Base-by-base conservation (phyloP, 352 stramenopile genomes). In the Pythium myriotylum region DNA sequence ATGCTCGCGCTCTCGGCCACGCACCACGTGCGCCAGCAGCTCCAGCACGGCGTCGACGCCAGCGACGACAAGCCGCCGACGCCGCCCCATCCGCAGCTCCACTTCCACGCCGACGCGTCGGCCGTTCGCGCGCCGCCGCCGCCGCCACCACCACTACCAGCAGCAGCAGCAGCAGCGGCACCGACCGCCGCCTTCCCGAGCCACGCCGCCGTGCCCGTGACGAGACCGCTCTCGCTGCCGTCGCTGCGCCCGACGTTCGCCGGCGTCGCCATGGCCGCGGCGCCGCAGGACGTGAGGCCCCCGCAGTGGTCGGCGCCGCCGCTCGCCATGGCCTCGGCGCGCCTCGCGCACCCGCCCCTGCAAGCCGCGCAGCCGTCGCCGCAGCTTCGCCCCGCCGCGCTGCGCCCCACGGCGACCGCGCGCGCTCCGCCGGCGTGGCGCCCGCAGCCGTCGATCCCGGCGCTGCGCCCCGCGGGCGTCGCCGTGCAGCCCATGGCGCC, bases 21-120 rank as follows among this genome's bases (percentile, higher is more conserved):
- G 46, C 55, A 63, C 42, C 52, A 63, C 39, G 39, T 52, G 12
- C 55, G 42, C 29, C 39, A 46, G 39, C 55, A 63, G 46, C 55
- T 52, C 22, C 40, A 52, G 39, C 49, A 32, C 26, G 55, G 55
- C 22, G 19, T 23, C 23, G 22, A 8, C 20, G 23, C 23, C n/a
- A 23, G 35, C 43, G 22, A 43, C 8, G 37, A 43, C 13, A 43
- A 43, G 37, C 13, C 37, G 37, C 37, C 17, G 37, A 14, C 33
- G 33, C 33, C 33, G 33, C 33, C 33, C 8, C 37, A 14, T 6
- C 37, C 37, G 37, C 37, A 43, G 37, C 5, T 51, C 17, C 43
- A 19, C 22, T 51, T 48, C 52, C 52, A 59, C 37, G 37, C 52
- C 14, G 39, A 51, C 23, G 39, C 33, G n/a, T n/a, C n/a, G n/a